Percentiles rank a stretch among this genome's conserved stretches.
Evolutionary conservation across 768 basidiomycete species (phyloP).

Genomic region (Ephemerocybe angulata): DNA sequence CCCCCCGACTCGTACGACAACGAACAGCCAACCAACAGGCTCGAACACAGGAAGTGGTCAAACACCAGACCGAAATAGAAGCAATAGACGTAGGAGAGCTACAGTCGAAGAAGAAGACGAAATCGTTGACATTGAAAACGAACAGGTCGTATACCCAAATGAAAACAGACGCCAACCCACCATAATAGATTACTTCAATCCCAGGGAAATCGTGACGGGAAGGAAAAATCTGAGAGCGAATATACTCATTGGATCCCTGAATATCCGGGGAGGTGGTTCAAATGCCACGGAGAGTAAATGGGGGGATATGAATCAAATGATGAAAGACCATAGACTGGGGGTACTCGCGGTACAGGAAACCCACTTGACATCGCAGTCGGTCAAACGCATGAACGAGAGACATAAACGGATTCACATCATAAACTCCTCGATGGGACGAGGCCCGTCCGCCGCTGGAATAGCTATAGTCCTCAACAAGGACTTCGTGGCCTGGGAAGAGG

Average conservation of each 20-base stretch:
- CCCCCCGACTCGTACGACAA: no score
- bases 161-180: no score
- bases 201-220: not conserved
- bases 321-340: conserved; percentile 6
- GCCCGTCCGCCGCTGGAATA: conserved; percentile 23
- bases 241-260: conserved; percentile 7
- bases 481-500: conserved; percentile 13
- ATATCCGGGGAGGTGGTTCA: conserved; percentile 12
- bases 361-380: not conserved
- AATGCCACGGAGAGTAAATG: conserved; percentile 6
- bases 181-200: not conserved
- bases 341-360: conserved; percentile 6
- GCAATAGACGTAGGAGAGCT: no score
- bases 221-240: not conserved
- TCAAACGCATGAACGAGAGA: not conserved
- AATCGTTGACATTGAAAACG: not conserved
- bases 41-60: no score
- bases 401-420: conserved; percentile 11
- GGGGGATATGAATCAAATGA: conserved; percentile 4
- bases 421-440: conserved; percentile 10
- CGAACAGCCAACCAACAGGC: no score
- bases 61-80: no score
- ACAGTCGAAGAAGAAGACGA: no score
- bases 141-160: not conserved
- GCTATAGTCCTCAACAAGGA: conserved; percentile 32